Percentiles rank a stretch among this genome's conserved stretches.
Evolutionary conservation across 2,329 filamentous ascomycete genomes (phyloP).

Genomic region (Calonectria honghensis): DNA sequence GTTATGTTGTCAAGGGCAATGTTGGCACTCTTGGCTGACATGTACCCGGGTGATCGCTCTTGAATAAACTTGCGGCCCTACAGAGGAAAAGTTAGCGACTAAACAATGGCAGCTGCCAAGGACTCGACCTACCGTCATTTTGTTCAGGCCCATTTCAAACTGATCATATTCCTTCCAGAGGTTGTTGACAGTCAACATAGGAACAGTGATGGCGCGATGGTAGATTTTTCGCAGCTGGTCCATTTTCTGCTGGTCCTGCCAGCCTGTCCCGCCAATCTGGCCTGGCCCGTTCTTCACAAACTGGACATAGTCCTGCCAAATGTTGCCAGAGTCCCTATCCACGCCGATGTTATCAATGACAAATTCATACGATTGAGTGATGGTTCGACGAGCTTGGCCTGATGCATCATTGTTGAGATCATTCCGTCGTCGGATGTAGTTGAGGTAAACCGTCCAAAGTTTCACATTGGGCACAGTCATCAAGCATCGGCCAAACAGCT

Average conservation of each 20-base stretch:
- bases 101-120: conserved; percentile 32
- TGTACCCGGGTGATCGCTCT: conserved; percentile 93
- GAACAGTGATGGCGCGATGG: conserved; percentile 90
- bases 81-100: conserved; percentile 60
- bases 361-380: conserved; percentile 93
- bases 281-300: conserved; percentile 94
- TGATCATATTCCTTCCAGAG: conserved; percentile 99
- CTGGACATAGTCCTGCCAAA: conserved; percentile 97
- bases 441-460: conserved; percentile 94
- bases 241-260: conserved; percentile 99
- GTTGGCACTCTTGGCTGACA: conserved; percentile 94
- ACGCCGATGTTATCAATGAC: conserved; percentile 92
- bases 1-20: conserved; percentile 94
- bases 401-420: conserved; percentile 86
- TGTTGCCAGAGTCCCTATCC: conserved; percentile 90
- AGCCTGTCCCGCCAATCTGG: conserved; percentile 86
- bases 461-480: conserved; percentile 87
- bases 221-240: conserved; percentile 94
- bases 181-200: conserved; percentile 86
- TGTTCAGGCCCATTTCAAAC: conserved; percentile 96
- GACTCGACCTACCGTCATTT: conserved; percentile 81
- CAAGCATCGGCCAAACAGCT: conserved; percentile 88
- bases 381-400: conserved; percentile 84
- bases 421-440: conserved; percentile 94
- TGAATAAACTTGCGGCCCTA: conserved; percentile 95